Percentiles rank a stretch among this genome's conserved stretches.
phyloP scores from a whole-genome alignment of 208 protist species.

The Acanthamoeba divionensis region DNA sequence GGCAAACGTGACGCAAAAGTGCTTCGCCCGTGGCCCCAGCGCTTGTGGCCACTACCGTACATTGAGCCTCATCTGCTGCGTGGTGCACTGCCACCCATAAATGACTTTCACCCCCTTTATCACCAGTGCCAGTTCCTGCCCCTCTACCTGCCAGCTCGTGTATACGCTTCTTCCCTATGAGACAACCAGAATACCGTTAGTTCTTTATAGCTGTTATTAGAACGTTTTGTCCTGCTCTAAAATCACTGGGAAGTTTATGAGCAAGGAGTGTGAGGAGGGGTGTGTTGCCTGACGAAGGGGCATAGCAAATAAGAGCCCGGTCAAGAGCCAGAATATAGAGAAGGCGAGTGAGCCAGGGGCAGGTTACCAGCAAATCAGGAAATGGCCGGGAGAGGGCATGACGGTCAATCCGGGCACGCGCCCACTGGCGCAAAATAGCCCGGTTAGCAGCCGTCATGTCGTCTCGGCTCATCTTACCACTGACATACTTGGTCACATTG shows the following conservation, averaged over 20 bases:
- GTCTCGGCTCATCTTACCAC: neutral
- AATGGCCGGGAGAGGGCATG: neutral
- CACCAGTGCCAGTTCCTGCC: neutral
- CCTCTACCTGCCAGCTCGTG: neutral
- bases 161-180: slow-evolving; percentile 44
- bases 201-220: neutral
- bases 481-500: slow-evolving; percentile 27
- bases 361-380: neutral
- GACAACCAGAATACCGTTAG: neutral
- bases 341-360: neutral
- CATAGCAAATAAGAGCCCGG: neutral
- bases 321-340: neutral
- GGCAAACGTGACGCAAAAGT: neutral
- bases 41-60: neutral
- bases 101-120: neutral
- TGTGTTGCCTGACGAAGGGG: slow-evolving; percentile 3
- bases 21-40: neutral
- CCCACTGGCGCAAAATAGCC: neutral
- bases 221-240: neutral
- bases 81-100: neutral
- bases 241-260: neutral
- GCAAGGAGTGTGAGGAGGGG: neutral
- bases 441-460: slow-evolving; percentile 11
- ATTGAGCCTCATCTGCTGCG: neutral
- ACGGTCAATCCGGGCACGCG: neutral